Evolutionary conservation across 192 early-diverging fungal species (phyloP).

Genomic region (Linderina pennispora): DNA sequence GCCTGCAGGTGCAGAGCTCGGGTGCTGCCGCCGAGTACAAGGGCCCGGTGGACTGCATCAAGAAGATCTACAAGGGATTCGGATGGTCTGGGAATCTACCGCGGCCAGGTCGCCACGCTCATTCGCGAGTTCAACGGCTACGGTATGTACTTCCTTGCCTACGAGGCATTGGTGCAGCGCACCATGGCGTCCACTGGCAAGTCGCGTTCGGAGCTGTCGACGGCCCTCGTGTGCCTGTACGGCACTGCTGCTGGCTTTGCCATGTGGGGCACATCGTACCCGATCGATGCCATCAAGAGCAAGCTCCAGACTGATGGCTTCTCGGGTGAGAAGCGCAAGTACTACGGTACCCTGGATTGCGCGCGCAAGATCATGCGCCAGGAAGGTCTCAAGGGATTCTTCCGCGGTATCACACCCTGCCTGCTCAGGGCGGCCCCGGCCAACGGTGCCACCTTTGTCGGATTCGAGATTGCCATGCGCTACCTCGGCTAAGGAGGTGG

Average conservation of each 20-base stretch:
- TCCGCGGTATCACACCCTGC: constrained; percentile 75
- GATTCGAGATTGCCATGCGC: constrained; percentile 71
- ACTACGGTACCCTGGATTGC: constrained; percentile 73
- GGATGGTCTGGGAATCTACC: constrained; percentile 81
- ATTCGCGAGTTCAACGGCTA: constrained; percentile 89
- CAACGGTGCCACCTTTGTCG: constrained; percentile 91
- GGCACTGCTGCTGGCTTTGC: constrained; percentile 82
- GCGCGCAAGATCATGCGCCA: constrained; percentile 64
- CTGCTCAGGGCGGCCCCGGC: constrained; percentile 91
- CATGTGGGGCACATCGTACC: constrained; percentile 83
- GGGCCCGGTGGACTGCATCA: constrained; percentile 81
- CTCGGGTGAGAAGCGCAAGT: constrained; percentile 54
- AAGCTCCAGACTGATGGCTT: constrained; percentile 93
- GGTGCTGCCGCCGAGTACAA: constrained; percentile 49
- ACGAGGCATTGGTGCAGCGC: constrained; percentile 84
- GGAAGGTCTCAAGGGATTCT: constrained; percentile 84
- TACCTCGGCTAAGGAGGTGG: constrained; percentile 32
- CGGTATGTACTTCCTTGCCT: constrained; percentile 89
- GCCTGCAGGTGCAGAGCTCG: constrained; percentile 88
- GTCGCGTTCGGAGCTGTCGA: constrained; percentile 64
- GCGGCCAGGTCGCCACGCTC: constrained; percentile 83
- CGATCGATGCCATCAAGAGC: constrained; percentile 91
- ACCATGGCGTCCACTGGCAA: constrained; percentile 55
- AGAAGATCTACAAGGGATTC: constrained; percentile 68
- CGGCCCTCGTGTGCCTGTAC: constrained; percentile 69